Evolutionary conservation across 208 protist species (phyloP), one percentile per base, ranked within the genome.

Genomic region (Vickermania ingenoplastis): DNA sequence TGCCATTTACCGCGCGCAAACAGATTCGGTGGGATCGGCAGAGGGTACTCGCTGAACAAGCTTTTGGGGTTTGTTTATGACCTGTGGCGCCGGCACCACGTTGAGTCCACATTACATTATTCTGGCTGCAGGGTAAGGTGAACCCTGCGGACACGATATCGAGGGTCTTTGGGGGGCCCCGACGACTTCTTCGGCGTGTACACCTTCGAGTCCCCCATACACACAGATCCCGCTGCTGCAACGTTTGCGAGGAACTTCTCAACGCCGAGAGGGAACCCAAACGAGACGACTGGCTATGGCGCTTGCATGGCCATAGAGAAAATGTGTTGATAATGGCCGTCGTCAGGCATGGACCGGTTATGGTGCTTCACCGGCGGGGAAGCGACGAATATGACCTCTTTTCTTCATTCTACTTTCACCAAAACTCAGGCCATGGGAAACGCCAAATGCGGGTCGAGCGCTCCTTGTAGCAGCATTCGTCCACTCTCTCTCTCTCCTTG

Each of bases 101-200:
- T 54, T 17, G 50, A 54, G 13, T 5, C 22, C 21, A 28, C 24
- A 13, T 54, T 54, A 11, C 24, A 13, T 54, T 54, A 11, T 54
- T 54, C 24, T 26, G 24, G 21, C 13, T 54, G 13, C 7, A 17
- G 13, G 50, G 50, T 17, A 17, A 54, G 50, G 5, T 54, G 50
- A 54, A 54, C 24, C 50, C 50, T 54, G 50, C 50, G 7, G 50
- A 54, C 50, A 17, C 21, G 22, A 17, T 54, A 25, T 54, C 50
- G 23, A 17, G 50, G 50, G 21, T 28, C 50, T 54, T 54, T 54
- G 50, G 50, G 23, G 50, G 50, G 22, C n/a, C 50, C 13, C 50
- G 7, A 26, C 7, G 50, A 54, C 50, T 17, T 25, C 50, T 17
- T 45, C n/a, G n/a, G n/a, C n/a, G n/a, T n/a, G n/a, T n/a, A n/a